Conservation (phyloP, 768 basidiomycete species). For the Podaxis sp. region DNA sequence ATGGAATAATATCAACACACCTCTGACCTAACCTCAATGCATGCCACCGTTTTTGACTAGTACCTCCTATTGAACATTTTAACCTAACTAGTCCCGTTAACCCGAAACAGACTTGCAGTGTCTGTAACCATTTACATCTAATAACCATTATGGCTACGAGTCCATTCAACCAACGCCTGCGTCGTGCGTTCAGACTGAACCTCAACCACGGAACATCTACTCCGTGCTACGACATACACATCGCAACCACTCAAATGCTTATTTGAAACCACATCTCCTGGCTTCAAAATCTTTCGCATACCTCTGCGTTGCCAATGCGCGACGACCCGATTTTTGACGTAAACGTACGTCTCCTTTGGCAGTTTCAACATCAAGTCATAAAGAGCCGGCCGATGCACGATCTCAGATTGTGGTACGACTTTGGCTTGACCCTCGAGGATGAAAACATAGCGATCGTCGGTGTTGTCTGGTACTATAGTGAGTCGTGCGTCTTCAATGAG, state of each 20-base stretch:
- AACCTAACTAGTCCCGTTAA: no score
- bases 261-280: conserved; percentile 2
- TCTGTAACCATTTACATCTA: no score
- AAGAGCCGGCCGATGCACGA: neutral
- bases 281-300: neutral
- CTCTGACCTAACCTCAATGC: no score
- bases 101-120: no score
- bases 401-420: neutral
- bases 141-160: neutral
- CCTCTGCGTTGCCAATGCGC: neutral
- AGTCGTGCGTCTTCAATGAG: neutral
- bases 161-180: neutral
- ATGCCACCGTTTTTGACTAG: no score
- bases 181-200: neutral
- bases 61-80: no score
- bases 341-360: neutral
- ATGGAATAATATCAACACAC: no score
- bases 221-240: neutral
- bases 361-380: conserved; percentile 5
- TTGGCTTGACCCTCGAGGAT: conserved; percentile 1
- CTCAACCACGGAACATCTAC: conserved; percentile 5
- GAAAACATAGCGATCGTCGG: neutral
- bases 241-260: neutral
- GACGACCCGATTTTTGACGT: neutral
- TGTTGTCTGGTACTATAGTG: neutral